phyloP scores from a whole-genome alignment of 495 filamentous ascomycete genomes.

The Aspergillus avenaceus region DNA sequence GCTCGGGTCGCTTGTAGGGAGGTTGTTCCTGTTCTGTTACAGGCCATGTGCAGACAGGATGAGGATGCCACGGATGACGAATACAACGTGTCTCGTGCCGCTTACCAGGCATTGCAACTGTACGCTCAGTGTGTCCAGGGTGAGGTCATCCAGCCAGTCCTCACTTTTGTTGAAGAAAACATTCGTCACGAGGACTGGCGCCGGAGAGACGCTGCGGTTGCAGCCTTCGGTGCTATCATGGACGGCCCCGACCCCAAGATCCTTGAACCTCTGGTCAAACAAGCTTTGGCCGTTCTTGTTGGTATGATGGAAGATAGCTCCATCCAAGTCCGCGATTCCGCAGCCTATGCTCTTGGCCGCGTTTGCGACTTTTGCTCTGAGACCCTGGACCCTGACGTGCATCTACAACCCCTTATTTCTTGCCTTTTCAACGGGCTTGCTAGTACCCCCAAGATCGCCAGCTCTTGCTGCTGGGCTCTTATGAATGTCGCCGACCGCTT shows the following conservation, averaged over 20 bases:
- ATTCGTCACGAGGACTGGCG: slow-evolving; percentile 90
- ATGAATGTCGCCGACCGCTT: slow-evolving; percentile 98
- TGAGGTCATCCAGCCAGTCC: slow-evolving; percentile 75
- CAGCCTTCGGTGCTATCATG: slow-evolving; percentile 99
- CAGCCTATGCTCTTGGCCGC: slow-evolving; percentile 90
- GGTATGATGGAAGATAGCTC: slow-evolving; percentile 93
- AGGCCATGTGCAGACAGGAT: slow-evolving; percentile 90
- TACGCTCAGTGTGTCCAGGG: slow-evolving; percentile 86
- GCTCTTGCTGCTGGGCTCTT: slow-evolving; percentile 96
- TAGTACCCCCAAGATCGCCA: slow-evolving; percentile 93
- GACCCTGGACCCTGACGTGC: slow-evolving; percentile 75
- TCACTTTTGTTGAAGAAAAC: slow-evolving; percentile 87
- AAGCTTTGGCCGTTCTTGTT: slow-evolving; percentile 84
- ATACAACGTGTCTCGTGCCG: slow-evolving; percentile 91
- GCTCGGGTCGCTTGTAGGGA: slow-evolving; percentile 82
- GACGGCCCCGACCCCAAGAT: slow-evolving; percentile 89
- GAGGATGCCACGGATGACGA: slow-evolving; percentile 96
- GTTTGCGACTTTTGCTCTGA: slow-evolving; percentile 89
- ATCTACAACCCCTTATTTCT: slow-evolving; percentile 77
- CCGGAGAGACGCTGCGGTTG: slow-evolving; percentile 87
- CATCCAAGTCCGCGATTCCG: slow-evolving; percentile 92
- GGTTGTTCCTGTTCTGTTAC: slow-evolving; percentile 85
- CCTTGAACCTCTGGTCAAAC: slow-evolving; percentile 88
- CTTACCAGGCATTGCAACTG: slow-evolving; percentile 94
- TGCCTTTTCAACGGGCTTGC: slow-evolving; percentile 88